Base-by-base conservation (phyloP, 164 flowering plant species). In the Chimonanthus praecox region DNA sequence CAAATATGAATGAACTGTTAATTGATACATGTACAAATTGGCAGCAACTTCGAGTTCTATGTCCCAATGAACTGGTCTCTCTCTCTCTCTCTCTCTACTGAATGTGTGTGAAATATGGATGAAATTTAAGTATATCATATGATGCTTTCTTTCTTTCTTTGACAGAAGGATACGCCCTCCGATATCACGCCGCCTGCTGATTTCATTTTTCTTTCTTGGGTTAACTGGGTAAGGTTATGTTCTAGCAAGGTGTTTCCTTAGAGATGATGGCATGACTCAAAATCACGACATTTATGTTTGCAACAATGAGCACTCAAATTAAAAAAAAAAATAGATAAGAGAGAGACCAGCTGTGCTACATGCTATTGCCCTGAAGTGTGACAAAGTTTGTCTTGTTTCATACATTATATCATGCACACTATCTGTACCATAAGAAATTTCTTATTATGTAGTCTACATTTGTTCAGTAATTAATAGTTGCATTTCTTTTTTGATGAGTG, bases 171-270 rank as follows among this genome's bases (percentile, higher is more conserved):
- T 81, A 72, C 82, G 98, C 69, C 85, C 75, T 4, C 96, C 92
- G 6, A 75, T 92, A 73, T 87, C 83, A 64, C 84, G 79, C 70
- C 78, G 72, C 45, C 77, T 92, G 58, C 83, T 95, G 15, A 0
- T 88, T 68, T 85, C 97, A 11, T 91, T 95, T 79, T 88, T 92
- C 82, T 87, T 93, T 80, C 94, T 95, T 72, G 99, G 99, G 47
- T 76, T 95, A 71, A 87, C 94, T 7, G 99, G 97, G 99, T 92
- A 83, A 84, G 86, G 72, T n/a, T 45, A 33, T 33, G 33, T 33
- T 33, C 33, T 33, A 33, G 33, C 33, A 33, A 33, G 33, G 33
- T 33, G 33, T 33, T 33, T 33, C 1, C 2, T 33, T 33, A 33
- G 33, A 33, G 33, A 33, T 33, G 33, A 33, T 33, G 33, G 33